Evolutionary conservation across 345 rosid species (phyloP), one percentile per base, ranked within the genome.

Genomic region (Ricinus communis): DNA sequence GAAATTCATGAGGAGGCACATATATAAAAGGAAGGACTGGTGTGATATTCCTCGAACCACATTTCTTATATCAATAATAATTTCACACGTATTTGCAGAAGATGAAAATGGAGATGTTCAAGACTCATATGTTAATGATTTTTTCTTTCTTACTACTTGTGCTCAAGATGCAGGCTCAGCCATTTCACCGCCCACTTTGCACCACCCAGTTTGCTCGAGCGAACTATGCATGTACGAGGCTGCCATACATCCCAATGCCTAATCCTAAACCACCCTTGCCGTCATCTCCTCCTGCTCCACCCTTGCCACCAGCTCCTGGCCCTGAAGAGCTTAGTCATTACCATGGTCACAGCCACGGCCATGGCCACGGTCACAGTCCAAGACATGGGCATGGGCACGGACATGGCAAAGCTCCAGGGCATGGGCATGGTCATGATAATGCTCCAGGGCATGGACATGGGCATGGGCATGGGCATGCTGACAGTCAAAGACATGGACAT

Each of bases 131-230:
- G 5, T 31, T 69, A 45, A 30, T 69, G 19, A 51, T 80, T 69
- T 51, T 27, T 5, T 43, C 59, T 0, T 6, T 74, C n/a, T 33
- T 70, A n/a, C 66, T 62, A 11, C 61, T 76, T 46, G 54, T 63
- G 27, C 69, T 62, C 0, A 61, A 46, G 62, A 61, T n/a, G n/a
- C n/a, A n/a, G n/a, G n/a, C 72, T 2, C 38, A 15, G 2, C 62
- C 65, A 28, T 60, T 79, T 31, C 85, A 78, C 1, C 86, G 66
- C 30, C 93, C 93, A 5, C 85, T 91, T 22, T 94, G 97, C 43
- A 67, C 82, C 50, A 80, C 91, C 77, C 98, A 91, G 74, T 80
- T 86, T 66, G 65, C 90, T 1, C 70, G 91, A 0, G 96, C 71
- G 60, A 90, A 85, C 76, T 80, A 90, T 57, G 95, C 97, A 1